Evolutionary conservation across 371 early-diverging fungal species (phyloP), one percentile per base, ranked within the genome.

Genomic region (Batrachochytrium dendrobatidis): DNA sequence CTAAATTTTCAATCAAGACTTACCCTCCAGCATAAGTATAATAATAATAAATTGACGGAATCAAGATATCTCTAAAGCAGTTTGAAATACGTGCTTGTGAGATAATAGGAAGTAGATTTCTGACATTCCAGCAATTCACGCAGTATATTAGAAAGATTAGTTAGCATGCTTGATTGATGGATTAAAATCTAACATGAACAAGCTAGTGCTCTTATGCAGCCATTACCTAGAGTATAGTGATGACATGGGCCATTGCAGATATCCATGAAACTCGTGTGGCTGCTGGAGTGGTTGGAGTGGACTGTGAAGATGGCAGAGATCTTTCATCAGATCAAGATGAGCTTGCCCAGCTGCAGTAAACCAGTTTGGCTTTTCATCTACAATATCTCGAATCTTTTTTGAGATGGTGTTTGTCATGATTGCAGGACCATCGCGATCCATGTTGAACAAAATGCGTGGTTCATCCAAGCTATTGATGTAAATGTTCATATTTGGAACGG

Each of bases 11-110:
- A 15, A 20, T 15, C 15, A 20, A 39, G 20, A 20, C 39, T 15
- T 15, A 39, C 15, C 15, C 39, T 39, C 39, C 39, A 15, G 20
- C 39, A 39, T 20, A 39, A 20, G 20, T 63, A 33, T 26, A 55
- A 22, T 30, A 53, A 32, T 64, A 60, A 12, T 49, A 24, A 4
- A 39, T 5, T 25, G 39, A 39, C 39, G 65, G 65, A 18, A 65
- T 50, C 3, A 62, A 17, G 32, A 65, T 55, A 45, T 65, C 65
- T 26, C 7, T 7, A 34, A 45, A 57, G 44, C 65, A 65, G 5
- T 24, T 28, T 12, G 15, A 20, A 15, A 39, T 15, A 15, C 20
- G 15, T 20, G 39, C 20, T 15, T 39, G 24, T 51, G 31, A 58
- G 22, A 26, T n/a, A 39, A 39, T 39, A 15, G 39, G 39, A 39